Percentiles rank a stretch among this genome's conserved stretches.
Evolutionary conservation across 768 basidiomycete species (phyloP).

Genomic region (Agrocybe chaxingu): DNA sequence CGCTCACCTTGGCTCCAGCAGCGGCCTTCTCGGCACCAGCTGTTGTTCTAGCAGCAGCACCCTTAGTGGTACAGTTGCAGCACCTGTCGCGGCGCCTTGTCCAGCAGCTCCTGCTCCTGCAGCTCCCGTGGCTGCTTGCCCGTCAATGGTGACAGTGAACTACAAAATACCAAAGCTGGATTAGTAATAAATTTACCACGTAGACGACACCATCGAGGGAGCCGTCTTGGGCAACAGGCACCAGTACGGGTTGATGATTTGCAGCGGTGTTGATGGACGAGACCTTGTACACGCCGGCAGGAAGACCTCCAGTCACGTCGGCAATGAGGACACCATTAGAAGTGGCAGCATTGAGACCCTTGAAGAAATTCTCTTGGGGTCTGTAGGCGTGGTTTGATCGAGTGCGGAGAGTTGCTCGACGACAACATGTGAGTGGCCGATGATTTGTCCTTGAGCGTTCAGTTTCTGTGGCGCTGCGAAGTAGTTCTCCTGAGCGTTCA

Average conservation of each 20-base stretch:
- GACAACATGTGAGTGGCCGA: constrained; percentile 60
- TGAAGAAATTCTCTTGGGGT: constrained; percentile 58
- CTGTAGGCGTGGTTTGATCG: constrained; percentile 39
- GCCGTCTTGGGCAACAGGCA: constrained; percentile 60
- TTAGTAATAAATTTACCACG: constrained; percentile 23
- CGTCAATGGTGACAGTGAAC: constrained; percentile 13
- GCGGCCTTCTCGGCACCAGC: constrained; percentile 4
- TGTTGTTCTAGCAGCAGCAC: constrained; percentile 1
- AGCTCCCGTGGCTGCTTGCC: neutral
- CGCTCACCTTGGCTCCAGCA: constrained; percentile 3
- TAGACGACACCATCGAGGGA: constrained; percentile 56
- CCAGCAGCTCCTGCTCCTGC: constrained; percentile 6
- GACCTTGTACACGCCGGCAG: constrained; percentile 57
- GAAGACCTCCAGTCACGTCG: constrained; percentile 50
- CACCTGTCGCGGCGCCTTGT: constrained; percentile 8
- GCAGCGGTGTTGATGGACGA: constrained; percentile 54
- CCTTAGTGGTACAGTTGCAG: constrained; percentile 10
- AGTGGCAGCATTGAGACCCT: constrained; percentile 44
- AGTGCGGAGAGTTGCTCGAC: constrained; percentile 47
- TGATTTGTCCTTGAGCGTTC: constrained; percentile 47
- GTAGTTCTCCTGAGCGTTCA: constrained; percentile 50
- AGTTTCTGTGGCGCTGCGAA: constrained; percentile 57
- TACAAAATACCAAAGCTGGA: neutral
- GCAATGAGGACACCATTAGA: constrained; percentile 48
- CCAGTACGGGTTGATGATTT: constrained; percentile 60